Conservation (phyloP, 2,329 filamentous ascomycete genomes). For the Aureobasidium sp. region DNA sequence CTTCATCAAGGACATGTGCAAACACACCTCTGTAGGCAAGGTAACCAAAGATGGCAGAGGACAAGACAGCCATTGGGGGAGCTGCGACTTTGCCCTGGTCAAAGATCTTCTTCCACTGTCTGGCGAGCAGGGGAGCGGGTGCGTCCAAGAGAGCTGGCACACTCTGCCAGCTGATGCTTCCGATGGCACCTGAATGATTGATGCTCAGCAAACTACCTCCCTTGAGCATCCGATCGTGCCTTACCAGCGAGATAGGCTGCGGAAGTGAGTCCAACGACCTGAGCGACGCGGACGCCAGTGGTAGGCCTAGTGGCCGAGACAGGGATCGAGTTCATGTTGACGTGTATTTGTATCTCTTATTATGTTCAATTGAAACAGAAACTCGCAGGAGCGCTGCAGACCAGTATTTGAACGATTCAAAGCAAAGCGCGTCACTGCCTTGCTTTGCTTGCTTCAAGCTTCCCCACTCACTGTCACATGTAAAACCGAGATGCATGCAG, state of each 20-base stretch:
- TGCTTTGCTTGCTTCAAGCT: not conserved
- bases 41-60: constrained; percentile 35
- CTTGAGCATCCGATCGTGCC: not conserved
- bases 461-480: constrained; percentile 4
- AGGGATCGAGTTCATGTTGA: constrained; percentile 9
- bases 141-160: constrained; percentile 45
- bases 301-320: constrained; percentile 1
- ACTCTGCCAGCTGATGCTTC: not conserved
- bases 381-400: not conserved
- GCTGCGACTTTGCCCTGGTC: constrained; percentile 31
- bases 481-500: not conserved
- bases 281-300: constrained; percentile 35
- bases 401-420: not conserved
- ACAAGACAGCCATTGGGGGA: constrained; percentile 31
- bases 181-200: not conserved
- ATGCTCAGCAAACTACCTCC: not conserved
- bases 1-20: not conserved
- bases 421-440: not conserved
- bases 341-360: not conserved
- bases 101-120: constrained; percentile 45
- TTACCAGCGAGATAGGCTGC: constrained; percentile 38
- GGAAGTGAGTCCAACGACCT: constrained; percentile 43
- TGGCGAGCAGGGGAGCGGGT: constrained; percentile 46
- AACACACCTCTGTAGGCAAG: constrained; percentile 36
- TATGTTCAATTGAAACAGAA: not conserved